Percentiles rank a stretch among this genome's conserved stretches.
These are phyloP conservation scores for Aspergillus egyptiacus DNA, from an alignment of 495 filamentous ascomycete genomes.

Conservation along the genomic window DNA sequence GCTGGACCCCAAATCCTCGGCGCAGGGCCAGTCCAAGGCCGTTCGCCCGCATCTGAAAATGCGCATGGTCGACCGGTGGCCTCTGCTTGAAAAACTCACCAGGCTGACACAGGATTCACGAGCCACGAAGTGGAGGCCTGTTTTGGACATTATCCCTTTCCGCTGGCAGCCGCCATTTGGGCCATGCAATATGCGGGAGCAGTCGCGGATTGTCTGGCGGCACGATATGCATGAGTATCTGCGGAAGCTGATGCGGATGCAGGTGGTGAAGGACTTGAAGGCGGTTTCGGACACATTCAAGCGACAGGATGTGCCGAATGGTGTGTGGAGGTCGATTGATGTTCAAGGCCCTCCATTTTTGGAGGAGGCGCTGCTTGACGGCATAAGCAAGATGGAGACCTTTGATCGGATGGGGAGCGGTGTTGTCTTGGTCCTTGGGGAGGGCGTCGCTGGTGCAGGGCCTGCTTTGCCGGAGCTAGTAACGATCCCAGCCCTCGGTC, in stretches of 20 bases:
- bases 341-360: conserved; percentile 23
- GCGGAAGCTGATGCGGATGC: conserved; percentile 44
- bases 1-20: background rate
- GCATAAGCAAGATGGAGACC: conserved; percentile 19
- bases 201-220: conserved; percentile 50
- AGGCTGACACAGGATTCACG: background rate
- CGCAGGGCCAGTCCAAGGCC: background rate
- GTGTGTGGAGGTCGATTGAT: conserved; percentile 27
- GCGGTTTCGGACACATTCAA: conserved; percentile 19
- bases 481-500: conserved; percentile 24
- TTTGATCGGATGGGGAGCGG: conserved; percentile 28
- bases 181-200: conserved; percentile 22
- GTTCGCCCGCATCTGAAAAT: conserved; percentile 19
- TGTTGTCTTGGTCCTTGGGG: conserved; percentile 26
- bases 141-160: conserved; percentile 27
- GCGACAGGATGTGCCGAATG: conserved; percentile 20
- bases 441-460: conserved; percentile 3
- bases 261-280: conserved; percentile 38
- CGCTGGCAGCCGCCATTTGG: conserved; percentile 35
- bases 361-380: conserved; percentile 24
- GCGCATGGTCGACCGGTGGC: conserved; percentile 27
- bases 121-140: conserved; percentile 14
- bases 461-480: conserved; percentile 22
- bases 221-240: conserved; percentile 62
- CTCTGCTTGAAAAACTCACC: conserved; percentile 21